These are phyloP conservation scores for Dothistroma septosporum DNA, from an alignment of 2,329 filamentous ascomycete species.

Conservation along the genomic window DNA sequence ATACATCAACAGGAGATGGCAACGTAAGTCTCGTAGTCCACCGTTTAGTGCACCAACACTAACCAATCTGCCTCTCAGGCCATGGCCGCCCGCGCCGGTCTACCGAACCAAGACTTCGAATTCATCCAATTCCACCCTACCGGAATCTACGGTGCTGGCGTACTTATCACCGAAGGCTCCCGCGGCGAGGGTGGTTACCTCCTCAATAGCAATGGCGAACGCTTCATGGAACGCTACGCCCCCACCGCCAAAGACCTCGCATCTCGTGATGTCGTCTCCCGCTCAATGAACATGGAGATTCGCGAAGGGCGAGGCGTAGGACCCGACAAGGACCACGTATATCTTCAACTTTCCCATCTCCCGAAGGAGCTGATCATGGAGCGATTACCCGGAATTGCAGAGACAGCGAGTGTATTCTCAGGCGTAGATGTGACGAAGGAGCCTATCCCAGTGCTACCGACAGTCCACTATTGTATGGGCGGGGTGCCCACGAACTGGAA, in stretches of 20 bases:
- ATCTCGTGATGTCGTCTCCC: slow-evolving; percentile 46
- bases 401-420: slow-evolving; percentile 49
- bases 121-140: slow-evolving; percentile 52
- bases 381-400: slow-evolving; percentile 48
- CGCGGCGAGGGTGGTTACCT: slow-evolving; percentile 50
- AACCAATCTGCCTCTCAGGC: slow-evolving; percentile 28
- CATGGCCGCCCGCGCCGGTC: slow-evolving; percentile 47
- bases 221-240: slow-evolving; percentile 52
- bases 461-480: slow-evolving; percentile 52
- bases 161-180: slow-evolving; percentile 50
- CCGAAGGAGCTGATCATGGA: slow-evolving; percentile 47
- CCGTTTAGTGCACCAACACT: not conserved
- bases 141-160: slow-evolving; percentile 50
- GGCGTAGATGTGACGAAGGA: slow-evolving; percentile 49
- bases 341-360: slow-evolving; percentile 47
- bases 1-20: slow-evolving; percentile 50
- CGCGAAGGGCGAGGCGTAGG: slow-evolving; percentile 46
- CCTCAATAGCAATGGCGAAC: slow-evolving; percentile 47
- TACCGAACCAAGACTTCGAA: slow-evolving; percentile 50
- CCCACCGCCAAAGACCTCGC: slow-evolving; percentile 50
- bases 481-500: slow-evolving; percentile 50
- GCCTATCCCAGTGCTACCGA: slow-evolving; percentile 49
- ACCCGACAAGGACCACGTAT: slow-evolving; percentile 46
- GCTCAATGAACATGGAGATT: slow-evolving; percentile 50
- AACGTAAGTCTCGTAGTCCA: slow-evolving; percentile 29